Conservation (phyloP, 2,329 filamentous ascomycete species). For the Mollisia scopiformis region DNA sequence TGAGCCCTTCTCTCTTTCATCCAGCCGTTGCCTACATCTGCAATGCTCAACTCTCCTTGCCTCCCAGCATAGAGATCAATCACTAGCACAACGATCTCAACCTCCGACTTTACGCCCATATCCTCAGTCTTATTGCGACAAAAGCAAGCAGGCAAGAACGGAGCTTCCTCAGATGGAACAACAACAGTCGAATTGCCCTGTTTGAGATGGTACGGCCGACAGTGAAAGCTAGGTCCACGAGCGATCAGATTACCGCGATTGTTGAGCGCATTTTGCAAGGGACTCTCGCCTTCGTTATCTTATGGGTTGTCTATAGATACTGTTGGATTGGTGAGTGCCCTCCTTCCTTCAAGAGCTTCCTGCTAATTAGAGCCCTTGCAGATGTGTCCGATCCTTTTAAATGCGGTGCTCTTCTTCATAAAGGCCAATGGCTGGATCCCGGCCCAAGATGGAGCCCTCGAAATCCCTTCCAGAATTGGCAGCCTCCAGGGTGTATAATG, state of each 20-base stretch:
- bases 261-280: conserved; percentile 24
- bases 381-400: conserved; percentile 51
- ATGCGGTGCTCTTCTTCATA: conserved; percentile 53
- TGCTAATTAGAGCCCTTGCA: conserved; percentile 18
- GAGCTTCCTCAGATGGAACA: conserved; percentile 10
- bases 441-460: conserved; percentile 31
- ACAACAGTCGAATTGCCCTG: not conserved
- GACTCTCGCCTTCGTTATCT: conserved; percentile 25
- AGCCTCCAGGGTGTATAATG: conserved; percentile 61
- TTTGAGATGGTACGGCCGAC: conserved; percentile 12
- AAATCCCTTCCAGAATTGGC: conserved; percentile 53
- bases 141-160: not conserved
- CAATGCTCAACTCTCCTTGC: not conserved
- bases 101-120: not conserved
- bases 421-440: conserved; percentile 53
- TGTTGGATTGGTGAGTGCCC: conserved; percentile 33
- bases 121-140: not conserved
- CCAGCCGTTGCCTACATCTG: not conserved
- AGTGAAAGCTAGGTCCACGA: conserved; percentile 4
- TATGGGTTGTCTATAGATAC: conserved; percentile 34
- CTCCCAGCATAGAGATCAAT: not conserved
- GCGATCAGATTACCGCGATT: conserved; percentile 3
- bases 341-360: too few species aligned
- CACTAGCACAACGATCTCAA: not conserved
- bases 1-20: not conserved